Evolutionary conservation across 2,329 filamentous ascomycete genomes (phyloP), one percentile per base, ranked within the genome.

Genomic region (Trichoderma endophyticum): DNA sequence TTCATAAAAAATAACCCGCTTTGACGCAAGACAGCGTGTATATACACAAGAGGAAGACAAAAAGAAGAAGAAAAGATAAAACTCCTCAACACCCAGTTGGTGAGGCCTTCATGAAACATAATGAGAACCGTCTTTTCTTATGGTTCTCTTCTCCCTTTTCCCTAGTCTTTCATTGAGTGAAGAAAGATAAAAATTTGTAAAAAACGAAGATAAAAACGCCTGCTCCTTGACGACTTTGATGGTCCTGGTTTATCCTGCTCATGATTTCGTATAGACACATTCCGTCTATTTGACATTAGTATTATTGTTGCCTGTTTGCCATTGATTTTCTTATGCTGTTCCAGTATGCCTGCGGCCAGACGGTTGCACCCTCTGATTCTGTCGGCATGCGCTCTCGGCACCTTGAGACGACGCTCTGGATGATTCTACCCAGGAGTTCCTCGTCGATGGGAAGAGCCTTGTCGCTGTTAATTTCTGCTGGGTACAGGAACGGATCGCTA

Each of bases 321-420:
- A 84, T 84, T 18, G 86, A 84, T 77, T 89, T 89, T 71, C 83
- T 85, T 59, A 90, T 83, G 75, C 87, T 88, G 14, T 86, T 82
- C 85, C 88, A 91, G 77, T 91, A 91, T 18, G 88, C 88, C 66
- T 85, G 83, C 0, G 89, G 88, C 89, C 88, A 91, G 6, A 86
- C 79, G 21, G 81, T 84, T 68, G 87, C 76, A 11, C 85, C 82
- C 76, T 91, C 89, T 0, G 83, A 83, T 57, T 91, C 89, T 2
- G 85, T 87, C 1, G 89, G 89, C 81, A 88, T 85, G 26, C 86
- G 82, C 75, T 90, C 87, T 64, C 86, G 84, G 73, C 89, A 90
- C 71, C 88, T 84, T 21, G 84, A 81, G 18, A 89, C 88, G 24
- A 91, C 88, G 77, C 87, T 90, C 80, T 90, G 86, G 72, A 91